A percentile compares a stretch with the other conserved stretches of the same genome.
phyloP scores from a whole-genome alignment of 176 grass and related monocot genomes.

The sorghum (Sorghum bicolor) region Sorghum_bicolor_NCBIv3 NC_012878.2:225501-226000 shows the following conservation, averaged over 20 bases:
- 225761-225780: not conserved
- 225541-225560: not conserved
- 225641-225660: not conserved
- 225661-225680: not conserved
- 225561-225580: not conserved
- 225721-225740: not conserved
- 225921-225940: not conserved
- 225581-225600: not conserved
- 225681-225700: not conserved
- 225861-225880: not conserved
- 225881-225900: not conserved
- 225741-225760: too few relatives aligned
- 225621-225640: not conserved
- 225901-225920: not conserved
- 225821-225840: not conserved
- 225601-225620: not conserved
- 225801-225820: not conserved
- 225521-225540: not conserved
- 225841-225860: not conserved
- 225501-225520: not conserved
- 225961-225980: not conserved
- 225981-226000: not conserved
- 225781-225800: not conserved
- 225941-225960: not conserved
- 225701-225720: not conserved